These are phyloP conservation scores for Catharanthus roseus DNA, from an alignment of 257 asterid species.

Conservation along the genomic window DNA sequence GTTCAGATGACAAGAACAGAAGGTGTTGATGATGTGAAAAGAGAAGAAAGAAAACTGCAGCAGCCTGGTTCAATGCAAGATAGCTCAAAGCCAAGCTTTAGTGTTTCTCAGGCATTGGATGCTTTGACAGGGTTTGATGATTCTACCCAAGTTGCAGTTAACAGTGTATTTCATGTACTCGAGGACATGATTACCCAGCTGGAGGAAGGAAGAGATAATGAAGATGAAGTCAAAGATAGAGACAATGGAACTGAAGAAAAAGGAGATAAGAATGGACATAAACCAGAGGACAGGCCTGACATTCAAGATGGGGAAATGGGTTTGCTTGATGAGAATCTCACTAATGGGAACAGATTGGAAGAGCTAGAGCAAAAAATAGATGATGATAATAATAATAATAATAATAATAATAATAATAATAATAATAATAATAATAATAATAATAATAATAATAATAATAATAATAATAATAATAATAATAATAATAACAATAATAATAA, in stretches of 20 bases:
- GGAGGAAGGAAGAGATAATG: constrained; percentile 44
- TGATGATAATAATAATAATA: too few relatives aligned
- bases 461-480: too few relatives aligned
- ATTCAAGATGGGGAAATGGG: constrained; percentile 27
- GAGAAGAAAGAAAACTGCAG: constrained; percentile 37
- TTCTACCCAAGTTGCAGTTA: constrained; percentile 91
- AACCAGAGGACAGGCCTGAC: constrained; percentile 22
- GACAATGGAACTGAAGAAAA: constrained; percentile 21
- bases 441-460: too few relatives aligned
- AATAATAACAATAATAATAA: too few relatives aligned
- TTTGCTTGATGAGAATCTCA: constrained; percentile 24
- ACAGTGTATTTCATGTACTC: constrained; percentile 72
- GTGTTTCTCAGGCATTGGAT: constrained; percentile 74
- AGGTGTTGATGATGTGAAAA: constrained; percentile 35
- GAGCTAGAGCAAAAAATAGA: constrained; percentile 20
- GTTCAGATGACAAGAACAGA: constrained; percentile 34
- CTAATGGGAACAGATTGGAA: constrained; percentile 23
- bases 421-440: too few relatives aligned
- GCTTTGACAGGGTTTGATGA: constrained; percentile 87
- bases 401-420: too few relatives aligned
- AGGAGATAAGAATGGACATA: neutral
- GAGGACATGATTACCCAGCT: constrained; percentile 79
- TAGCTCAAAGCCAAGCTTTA: constrained; percentile 44
- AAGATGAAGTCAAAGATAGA: constrained; percentile 29
- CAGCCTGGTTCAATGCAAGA: constrained; percentile 30